A percentile compares a stretch with the other conserved stretches of the same genome.
Evolutionary conservation across 257 asterid species (phyloP).

Genomic region (Solanum tacnaense): DNA sequence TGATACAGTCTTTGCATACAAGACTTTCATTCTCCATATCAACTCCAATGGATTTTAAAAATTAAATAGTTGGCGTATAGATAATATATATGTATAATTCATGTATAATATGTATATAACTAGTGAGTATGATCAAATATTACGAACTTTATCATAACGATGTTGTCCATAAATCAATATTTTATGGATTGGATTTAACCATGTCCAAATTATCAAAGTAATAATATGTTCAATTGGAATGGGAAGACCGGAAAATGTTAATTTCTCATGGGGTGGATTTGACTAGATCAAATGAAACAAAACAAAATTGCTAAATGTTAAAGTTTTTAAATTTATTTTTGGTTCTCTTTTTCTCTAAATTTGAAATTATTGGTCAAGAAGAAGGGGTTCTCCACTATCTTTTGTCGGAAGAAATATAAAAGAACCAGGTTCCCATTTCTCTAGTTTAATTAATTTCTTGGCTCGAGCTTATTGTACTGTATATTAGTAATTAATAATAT

Average conservation of each 20-base stretch:
- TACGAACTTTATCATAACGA: no score
- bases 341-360: neutral
- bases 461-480: neutral
- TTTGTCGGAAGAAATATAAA: neutral
- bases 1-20: neutral
- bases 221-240: neutral
- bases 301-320: neutral
- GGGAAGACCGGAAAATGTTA: neutral
- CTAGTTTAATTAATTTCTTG: neutral
- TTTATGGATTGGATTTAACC: no score
- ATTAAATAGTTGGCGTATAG: neutral
- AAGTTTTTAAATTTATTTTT: neutral
- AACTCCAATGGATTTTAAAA: neutral
- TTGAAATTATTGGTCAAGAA: neutral
- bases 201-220: neutral
- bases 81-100: neutral
- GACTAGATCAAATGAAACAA: neutral
- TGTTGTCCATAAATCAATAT: no score
- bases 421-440: neutral
- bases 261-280: neutral
- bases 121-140: neutral
- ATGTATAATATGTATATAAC: neutral
- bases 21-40: neutral
- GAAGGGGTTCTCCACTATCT: slow-evolving; percentile 1
- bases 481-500: neutral